Percentiles rank a stretch among this genome's conserved stretches.
phyloP scores from a whole-genome alignment of 768 basidiomycete species.

The Dictyophora rubrovolvata region DNA sequence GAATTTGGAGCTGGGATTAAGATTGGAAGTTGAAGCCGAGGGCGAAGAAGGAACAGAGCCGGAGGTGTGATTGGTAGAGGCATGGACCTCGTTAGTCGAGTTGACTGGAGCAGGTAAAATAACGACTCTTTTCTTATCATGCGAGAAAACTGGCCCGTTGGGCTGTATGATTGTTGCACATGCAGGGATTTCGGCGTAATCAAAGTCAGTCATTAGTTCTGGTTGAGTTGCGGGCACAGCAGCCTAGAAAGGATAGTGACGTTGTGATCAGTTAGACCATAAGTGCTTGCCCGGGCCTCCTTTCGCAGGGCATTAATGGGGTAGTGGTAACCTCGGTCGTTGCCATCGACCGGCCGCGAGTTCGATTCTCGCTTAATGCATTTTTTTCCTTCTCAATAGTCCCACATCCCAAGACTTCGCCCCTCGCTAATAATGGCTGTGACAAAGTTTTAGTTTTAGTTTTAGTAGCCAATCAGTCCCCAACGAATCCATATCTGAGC shows the following conservation, averaged over 20 bases:
- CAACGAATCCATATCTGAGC: too few relatives aligned
- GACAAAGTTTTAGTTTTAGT: not conserved
- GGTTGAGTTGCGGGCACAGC: too few relatives aligned
- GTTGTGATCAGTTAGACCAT: too few relatives aligned
- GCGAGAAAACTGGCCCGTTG: slow-evolving; percentile 25
- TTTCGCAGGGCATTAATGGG: slow-evolving; percentile 8
- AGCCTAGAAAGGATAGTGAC: too few relatives aligned
- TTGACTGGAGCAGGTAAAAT: slow-evolving; percentile 31
- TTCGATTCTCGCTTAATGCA: slow-evolving; percentile 11
- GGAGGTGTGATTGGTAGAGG: slow-evolving; percentile 15
- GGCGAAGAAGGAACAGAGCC: not conserved
- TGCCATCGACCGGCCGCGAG: slow-evolving; percentile 10
- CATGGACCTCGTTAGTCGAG: slow-evolving; percentile 19
- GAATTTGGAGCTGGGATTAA: not conserved
- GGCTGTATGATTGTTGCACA: slow-evolving; percentile 21
- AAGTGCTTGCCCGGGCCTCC: too few relatives aligned
- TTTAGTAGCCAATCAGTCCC: not conserved
- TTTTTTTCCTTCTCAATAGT: not conserved
- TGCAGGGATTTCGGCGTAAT: slow-evolving; percentile 29
- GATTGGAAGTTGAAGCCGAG: not conserved
- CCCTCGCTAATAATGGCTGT: not conserved
- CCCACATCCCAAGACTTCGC: not conserved
- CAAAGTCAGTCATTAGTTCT: not conserved
- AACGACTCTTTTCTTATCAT: slow-evolving; percentile 29
- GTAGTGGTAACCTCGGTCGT: slow-evolving; percentile 16